Percentiles rank a stretch among this genome's conserved stretches.
Evolutionary conservation across 73 alveolate species (phyloP).

Genomic region (Stentor roeselii): DNA sequence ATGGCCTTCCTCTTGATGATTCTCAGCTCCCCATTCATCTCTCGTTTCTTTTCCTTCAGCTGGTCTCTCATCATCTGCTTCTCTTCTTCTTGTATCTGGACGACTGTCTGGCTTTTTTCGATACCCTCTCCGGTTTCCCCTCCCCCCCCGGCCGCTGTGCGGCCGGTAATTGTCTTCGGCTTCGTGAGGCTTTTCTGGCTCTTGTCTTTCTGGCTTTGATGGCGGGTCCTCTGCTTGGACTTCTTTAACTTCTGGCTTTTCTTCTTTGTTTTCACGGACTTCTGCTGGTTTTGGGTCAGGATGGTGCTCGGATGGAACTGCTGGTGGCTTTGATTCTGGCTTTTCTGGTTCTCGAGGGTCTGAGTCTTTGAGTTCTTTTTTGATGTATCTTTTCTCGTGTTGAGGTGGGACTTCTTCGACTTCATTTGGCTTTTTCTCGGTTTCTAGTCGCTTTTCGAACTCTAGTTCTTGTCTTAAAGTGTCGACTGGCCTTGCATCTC

Average conservation of each 20-base stretch:
- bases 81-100: background rate
- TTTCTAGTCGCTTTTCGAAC: background rate
- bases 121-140: background rate
- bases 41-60: background rate
- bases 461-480: constrained; percentile 10
- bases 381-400: background rate
- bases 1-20: background rate
- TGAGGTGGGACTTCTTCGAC: background rate
- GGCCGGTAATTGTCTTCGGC: too few relatives aligned
- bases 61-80: background rate
- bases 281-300: background rate
- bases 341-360: background rate
- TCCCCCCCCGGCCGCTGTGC: background rate
- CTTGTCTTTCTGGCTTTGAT: background rate
- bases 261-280: background rate
- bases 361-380: background rate
- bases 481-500: constrained; percentile 15
- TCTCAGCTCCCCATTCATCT: background rate
- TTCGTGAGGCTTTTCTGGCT: background rate
- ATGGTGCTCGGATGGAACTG: too few relatives aligned
- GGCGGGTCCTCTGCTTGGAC: background rate
- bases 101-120: background rate
- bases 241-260: background rate
- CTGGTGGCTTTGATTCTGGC: too few relatives aligned
- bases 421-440: background rate